Conservation (phyloP, 2,329 filamentous ascomycete genomes). For the Fusarium armeniacum region DNA sequence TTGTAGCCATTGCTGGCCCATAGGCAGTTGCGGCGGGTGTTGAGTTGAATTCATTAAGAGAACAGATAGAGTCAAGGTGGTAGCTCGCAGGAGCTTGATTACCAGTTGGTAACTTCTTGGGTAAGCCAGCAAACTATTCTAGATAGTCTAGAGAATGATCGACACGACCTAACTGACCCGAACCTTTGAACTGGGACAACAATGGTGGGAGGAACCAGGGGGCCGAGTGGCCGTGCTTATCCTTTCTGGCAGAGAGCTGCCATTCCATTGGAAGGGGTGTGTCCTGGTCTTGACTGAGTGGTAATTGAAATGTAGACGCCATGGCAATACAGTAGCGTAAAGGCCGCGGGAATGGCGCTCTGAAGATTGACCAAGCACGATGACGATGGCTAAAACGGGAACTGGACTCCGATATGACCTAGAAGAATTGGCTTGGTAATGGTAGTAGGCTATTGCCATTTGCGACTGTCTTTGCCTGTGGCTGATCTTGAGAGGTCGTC, state of each 20-base stretch:
- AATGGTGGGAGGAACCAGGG: constrained; percentile 7
- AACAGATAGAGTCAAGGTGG: not conserved
- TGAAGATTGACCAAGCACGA: constrained; percentile 16
- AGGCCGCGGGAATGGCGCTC: constrained; percentile 36
- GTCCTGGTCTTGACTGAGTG: constrained; percentile 1
- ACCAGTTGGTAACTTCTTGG: not conserved
- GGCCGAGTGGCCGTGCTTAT: constrained; percentile 11
- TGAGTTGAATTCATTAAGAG: not conserved
- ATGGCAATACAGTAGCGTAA: constrained; percentile 11
- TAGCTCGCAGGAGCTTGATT: not conserved
- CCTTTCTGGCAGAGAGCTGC: constrained; percentile 24
- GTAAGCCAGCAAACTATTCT: constrained; percentile 1
- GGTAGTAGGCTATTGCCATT: not conserved
- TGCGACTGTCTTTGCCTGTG: not conserved
- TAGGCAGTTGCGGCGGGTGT: not conserved
- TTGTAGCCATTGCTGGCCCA: not conserved
- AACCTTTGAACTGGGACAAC: constrained; percentile 32
- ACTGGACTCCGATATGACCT: not conserved
- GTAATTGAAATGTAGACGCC: constrained; percentile 37
- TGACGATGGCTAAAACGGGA: constrained; percentile 12
- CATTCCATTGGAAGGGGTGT: constrained; percentile 40
- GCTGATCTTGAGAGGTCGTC: not conserved
- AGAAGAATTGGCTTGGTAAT: not conserved
- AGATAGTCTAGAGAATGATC: constrained; percentile 1
- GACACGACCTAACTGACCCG: constrained; percentile 32